phyloP scores from a whole-genome alignment of 148 eudicot genomes.

The Chenopodium quinoa region DNA sequence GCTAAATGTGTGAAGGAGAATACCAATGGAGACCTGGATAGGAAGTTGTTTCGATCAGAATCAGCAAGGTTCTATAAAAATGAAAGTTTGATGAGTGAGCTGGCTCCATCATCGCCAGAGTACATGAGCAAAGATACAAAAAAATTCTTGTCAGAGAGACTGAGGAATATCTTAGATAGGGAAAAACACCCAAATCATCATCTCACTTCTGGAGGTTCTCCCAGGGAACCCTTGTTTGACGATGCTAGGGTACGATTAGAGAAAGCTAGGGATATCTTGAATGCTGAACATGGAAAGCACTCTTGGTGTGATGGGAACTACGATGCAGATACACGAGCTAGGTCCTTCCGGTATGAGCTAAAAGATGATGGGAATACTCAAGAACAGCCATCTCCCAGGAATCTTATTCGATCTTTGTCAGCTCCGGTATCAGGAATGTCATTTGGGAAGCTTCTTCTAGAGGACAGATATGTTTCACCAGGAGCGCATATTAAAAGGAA shows the following conservation, averaged over 20 bases:
- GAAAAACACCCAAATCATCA: slow-evolving; percentile 37
- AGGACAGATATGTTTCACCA: slow-evolving; percentile 69
- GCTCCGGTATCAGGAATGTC: slow-evolving; percentile 88
- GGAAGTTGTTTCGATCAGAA: slow-evolving; percentile 63
- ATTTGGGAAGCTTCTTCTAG: slow-evolving; percentile 92
- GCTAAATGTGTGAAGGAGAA: slow-evolving; percentile 55
- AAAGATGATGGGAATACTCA: slow-evolving; percentile 31
- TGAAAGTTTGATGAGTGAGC: slow-evolving; percentile 48
- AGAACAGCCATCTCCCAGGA: slow-evolving; percentile 61
- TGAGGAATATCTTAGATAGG: slow-evolving; percentile 59
- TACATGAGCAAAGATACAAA: slow-evolving; percentile 52
- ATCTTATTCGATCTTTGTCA: slow-evolving; percentile 81
- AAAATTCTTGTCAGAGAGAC: slow-evolving; percentile 53
- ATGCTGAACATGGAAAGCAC: slow-evolving; percentile 33
- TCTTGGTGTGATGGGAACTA: slow-evolving; percentile 39
- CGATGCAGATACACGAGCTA: slow-evolving; percentile 41
- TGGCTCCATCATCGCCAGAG: slow-evolving; percentile 57
- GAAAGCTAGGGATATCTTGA: slow-evolving; percentile 40
- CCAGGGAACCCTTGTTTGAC: slow-evolving; percentile 34
- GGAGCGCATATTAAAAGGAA: slow-evolving; percentile 86
- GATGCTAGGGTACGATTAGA: slow-evolving; percentile 40
- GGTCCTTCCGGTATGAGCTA: slow-evolving; percentile 50
- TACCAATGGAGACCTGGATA: slow-evolving; percentile 45
- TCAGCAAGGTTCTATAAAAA: slow-evolving; percentile 73
- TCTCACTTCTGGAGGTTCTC: slow-evolving; percentile 27